Evolutionary conservation across 2,329 filamentous ascomycete genomes (phyloP).

Genomic region (Paecilomyces variotii): DNA sequence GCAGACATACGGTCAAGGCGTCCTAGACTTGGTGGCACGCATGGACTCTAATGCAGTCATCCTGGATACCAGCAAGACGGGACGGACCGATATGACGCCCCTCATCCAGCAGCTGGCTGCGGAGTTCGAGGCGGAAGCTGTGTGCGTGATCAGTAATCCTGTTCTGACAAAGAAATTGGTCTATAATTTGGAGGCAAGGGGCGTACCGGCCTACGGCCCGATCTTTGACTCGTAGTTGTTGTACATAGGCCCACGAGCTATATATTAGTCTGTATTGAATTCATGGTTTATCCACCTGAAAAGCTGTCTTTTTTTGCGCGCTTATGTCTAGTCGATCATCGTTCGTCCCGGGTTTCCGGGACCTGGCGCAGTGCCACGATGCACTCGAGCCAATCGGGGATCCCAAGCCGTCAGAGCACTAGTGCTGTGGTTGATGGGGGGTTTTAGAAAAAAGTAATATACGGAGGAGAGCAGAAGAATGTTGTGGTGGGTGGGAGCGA

Average conservation of each 20-base stretch:
- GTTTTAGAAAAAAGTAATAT: not conserved
- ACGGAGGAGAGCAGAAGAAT: not conserved
- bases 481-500: not conserved
- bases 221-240: slow-evolving; percentile 59
- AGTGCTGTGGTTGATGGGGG: not conserved
- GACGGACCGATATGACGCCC: slow-evolving; percentile 54
- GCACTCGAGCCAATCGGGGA: not conserved
- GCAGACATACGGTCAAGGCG: slow-evolving; percentile 52
- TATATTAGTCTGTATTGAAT: not conserved
- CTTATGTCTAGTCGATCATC: not conserved
- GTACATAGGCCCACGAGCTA: not conserved
- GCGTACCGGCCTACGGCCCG: slow-evolving; percentile 61
- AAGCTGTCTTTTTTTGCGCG: not conserved
- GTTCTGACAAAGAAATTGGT: slow-evolving; percentile 60
- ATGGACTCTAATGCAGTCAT: slow-evolving; percentile 58
- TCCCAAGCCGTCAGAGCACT: not conserved
- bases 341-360: not conserved
- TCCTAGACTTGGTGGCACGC: slow-evolving; percentile 48
- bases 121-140: slow-evolving; percentile 52
- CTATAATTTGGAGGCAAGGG: slow-evolving; percentile 58
- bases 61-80: slow-evolving; percentile 55
- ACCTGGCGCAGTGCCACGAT: not conserved
- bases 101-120: slow-evolving; percentile 45
- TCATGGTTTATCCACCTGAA: not conserved
- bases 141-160: slow-evolving; percentile 66